Percentiles rank a stretch among this genome's conserved stretches.
Conservation (phyloP, 2,329 filamentous ascomycete genomes). For the Claviceps sp. region DNA sequence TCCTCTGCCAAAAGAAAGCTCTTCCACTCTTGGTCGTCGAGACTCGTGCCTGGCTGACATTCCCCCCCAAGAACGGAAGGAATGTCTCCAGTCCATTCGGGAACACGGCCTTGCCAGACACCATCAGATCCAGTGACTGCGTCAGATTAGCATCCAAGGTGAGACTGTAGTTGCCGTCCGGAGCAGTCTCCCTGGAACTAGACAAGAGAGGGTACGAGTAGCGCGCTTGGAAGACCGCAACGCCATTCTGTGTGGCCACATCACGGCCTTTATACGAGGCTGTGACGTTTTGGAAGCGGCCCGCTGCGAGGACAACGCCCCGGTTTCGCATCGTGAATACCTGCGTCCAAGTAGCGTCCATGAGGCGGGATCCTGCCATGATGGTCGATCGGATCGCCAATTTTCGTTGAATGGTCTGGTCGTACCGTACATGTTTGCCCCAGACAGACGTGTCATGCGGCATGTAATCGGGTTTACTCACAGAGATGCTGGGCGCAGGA, state of each 20-base stretch:
- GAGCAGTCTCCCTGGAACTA: neutral
- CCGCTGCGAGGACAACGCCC: slow-evolving; percentile 30
- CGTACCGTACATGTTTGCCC: slow-evolving; percentile 18
- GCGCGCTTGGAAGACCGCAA: neutral
- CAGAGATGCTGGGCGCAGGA: neutral
- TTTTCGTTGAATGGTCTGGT: slow-evolving; percentile 39
- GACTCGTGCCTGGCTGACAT: slow-evolving; percentile 17
- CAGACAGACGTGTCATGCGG: neutral
- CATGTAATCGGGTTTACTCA: neutral
- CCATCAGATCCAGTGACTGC: slow-evolving; percentile 26
- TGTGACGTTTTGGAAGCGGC: slow-evolving; percentile 25
- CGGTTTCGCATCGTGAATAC: slow-evolving; percentile 37
- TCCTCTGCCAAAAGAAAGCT: slow-evolving; percentile 38
- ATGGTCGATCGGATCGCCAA: slow-evolving; percentile 46
- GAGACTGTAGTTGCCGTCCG: slow-evolving; percentile 6
- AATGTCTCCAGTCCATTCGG: slow-evolving; percentile 50
- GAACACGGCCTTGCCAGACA: slow-evolving; percentile 30
- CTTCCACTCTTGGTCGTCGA: slow-evolving; percentile 43
- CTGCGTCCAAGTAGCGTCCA: slow-evolving; percentile 38
- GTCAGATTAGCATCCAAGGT: slow-evolving; percentile 20
- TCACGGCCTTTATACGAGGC: slow-evolving; percentile 9
- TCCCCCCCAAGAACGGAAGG: slow-evolving; percentile 13
- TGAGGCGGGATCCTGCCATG: slow-evolving; percentile 15
- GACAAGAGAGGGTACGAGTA: slow-evolving; percentile 9
- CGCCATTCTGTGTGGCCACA: neutral